Evolutionary conservation across 257 asterid species (phyloP), one percentile per base, ranked within the genome.

Genomic region (Lycium ferocissimum): DNA sequence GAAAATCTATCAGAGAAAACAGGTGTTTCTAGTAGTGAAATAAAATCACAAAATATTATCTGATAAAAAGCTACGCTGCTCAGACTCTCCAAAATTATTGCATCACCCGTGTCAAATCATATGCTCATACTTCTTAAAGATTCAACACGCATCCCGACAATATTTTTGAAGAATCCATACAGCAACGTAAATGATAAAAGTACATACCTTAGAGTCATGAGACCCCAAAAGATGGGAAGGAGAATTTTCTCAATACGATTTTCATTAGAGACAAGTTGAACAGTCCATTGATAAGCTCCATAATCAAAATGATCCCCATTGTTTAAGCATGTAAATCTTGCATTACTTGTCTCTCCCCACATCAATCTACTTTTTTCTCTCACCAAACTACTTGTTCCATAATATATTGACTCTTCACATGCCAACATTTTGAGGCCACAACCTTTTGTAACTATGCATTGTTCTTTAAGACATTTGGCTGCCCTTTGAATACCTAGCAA

Each of bases 231-330:
- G 20, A 85, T 85, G 40, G 89, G 87, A 76, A 83, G 86, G 10
- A 89, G 63, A 40, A 85, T 81, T 66, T 87, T 89, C 93, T 97
- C 99, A 85, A 95, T 62, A 12, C 96, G 94, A 53, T 91, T 97
- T 45, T 89, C 87, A 15, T 97, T 95, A 0, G 97, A 84, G 73
- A 95, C 87, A 33, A 97, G 98, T 87, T 97, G 98, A 80, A 95
- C 97, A 6, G 97, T 93, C 99, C 98, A 97, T 88, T 95, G 92
- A 80, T 93, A 97, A 88, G 93, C 98, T 49, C 98, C 98, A 49
- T 95, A 95, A 86, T 90, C 91, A 73, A 87, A 93, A 82, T 92
- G 90, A 56, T 93, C 97, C 5, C 65, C 90, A 37, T 89, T 94
- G 26, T 86, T 90, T 0, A 97, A 87, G 86, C 99, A 97, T 0